Base-by-base conservation (phyloP, 495 filamentous ascomycete species). In the Penicillium atrosanguineum region DNA sequence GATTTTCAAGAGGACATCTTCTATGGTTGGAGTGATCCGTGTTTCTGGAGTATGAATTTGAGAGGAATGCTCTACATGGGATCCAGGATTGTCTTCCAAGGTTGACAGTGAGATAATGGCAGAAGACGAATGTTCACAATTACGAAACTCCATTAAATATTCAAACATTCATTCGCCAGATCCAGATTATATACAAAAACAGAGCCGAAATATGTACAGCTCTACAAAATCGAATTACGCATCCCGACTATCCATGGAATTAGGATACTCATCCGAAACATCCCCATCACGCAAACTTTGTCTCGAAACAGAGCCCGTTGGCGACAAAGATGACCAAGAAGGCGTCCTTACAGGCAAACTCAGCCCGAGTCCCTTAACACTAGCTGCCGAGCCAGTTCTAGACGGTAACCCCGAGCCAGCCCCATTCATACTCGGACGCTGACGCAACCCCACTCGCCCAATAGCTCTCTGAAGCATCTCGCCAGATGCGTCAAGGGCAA, bases 401-500 rank as follows among this genome's bases (percentile, higher is more conserved):
- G 64, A 41, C 6, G 52, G 61, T 15, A 60, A 46, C 3, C 64
- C 55, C 5, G 62, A 46, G 19, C 59, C 47, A 3, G 57, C 44
- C 6, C 65, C 66, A 40, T 70, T 68, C n/a, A 26, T 25, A n/a
- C 59, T 20, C 21, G 61, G 29, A 19, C 48, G 37, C 1, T 56
- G 44, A 4, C 69, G 65, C 36, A 79, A 55, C 9, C 75, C 85
- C 2, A 91, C 87, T 60, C 88, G 74, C 52, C 85, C 82, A 64
- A 97, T 81, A 0, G 89, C 90, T 55, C 89, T 82, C 43, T 84
- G 81, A 20, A 99, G 74, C 40, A 90, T 95, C 46, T 85, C 83
- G 0, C 94, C 94, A 4, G 83, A 88, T 57, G 87, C 83, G 66
- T 99, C 95, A 48, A 99, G 81, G 2, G 94, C 94, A 41, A 93